These are phyloP conservation scores for Globisporangium nagaii DNA, from an alignment of 352 stramenopile genomes.

Conservation along the genomic window DNA sequence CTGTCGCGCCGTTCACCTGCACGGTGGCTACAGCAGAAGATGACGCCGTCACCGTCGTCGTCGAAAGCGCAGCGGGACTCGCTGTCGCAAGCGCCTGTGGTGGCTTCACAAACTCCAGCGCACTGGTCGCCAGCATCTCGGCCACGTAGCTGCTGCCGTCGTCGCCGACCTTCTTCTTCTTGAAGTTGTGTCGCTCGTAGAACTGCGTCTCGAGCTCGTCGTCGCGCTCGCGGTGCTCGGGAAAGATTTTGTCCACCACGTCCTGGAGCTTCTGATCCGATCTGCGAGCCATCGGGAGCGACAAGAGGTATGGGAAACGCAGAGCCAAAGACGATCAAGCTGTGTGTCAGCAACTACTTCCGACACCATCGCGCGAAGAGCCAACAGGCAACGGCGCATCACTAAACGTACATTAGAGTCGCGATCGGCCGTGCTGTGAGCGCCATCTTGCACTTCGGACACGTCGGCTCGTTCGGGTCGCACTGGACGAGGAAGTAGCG, in stretches of 20 bases:
- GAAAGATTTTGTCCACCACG: slow-evolving; percentile 72
- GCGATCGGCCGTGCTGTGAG: slow-evolving; percentile 53
- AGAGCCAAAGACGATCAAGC: background rate
- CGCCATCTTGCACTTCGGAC: slow-evolving; percentile 51
- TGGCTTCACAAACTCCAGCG: background rate
- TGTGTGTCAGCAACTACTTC: background rate
- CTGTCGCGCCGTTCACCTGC: background rate
- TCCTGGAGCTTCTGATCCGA: slow-evolving; percentile 71
- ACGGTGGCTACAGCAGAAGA: background rate
- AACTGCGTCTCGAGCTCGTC: slow-evolving; percentile 45
- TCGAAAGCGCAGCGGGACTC: background rate
- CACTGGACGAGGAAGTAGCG: slow-evolving; percentile 65
- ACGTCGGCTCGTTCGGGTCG: slow-evolving; percentile 33
- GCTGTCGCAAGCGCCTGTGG: background rate
- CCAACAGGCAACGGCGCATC: background rate
- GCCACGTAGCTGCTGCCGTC: background rate
- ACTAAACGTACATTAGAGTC: slow-evolving; percentile 59
- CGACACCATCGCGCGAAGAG: background rate
- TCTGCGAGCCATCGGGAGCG: slow-evolving; percentile 15
- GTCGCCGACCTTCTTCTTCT: slow-evolving; percentile 9
- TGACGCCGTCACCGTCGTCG: background rate
- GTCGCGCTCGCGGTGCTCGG: slow-evolving; percentile 52
- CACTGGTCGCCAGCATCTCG: too few species aligned
- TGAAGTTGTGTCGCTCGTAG: slow-evolving; percentile 57
- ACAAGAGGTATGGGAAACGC: background rate